phyloP scores from a whole-genome alignment of 1,284 basidiomycete species.

The Gomphus bonarii region DNA sequence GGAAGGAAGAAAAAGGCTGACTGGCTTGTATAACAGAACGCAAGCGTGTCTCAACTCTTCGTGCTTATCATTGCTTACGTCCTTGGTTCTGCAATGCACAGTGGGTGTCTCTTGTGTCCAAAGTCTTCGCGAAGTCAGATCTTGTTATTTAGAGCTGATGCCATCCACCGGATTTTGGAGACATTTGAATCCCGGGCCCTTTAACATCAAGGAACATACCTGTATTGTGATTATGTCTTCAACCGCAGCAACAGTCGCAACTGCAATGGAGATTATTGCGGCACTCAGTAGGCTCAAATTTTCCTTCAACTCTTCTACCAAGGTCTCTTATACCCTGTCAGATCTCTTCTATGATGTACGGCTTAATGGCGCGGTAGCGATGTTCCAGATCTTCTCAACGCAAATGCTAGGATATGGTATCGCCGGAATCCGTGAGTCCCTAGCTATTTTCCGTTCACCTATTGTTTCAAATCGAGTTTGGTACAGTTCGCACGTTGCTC shows the following conservation, averaged over 20 bases:
- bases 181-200: conserved; percentile 51
- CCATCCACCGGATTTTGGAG: conserved; percentile 38
- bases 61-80: conserved; percentile 54
- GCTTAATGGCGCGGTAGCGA: conserved; percentile 40
- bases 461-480: neutral
- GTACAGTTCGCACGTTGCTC: conserved; percentile 37
- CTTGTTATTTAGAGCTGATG: conserved; percentile 22
- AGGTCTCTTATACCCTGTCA: conserved; percentile 10
- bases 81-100: conserved; percentile 41
- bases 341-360: conserved; percentile 49
- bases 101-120: conserved; percentile 19
- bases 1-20: neutral
- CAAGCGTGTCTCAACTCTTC: conserved; percentile 41
- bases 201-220: conserved; percentile 54
- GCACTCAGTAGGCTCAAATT: conserved; percentile 32
- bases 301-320: conserved; percentile 17
- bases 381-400: conserved; percentile 48
- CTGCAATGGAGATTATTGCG: conserved; percentile 57
- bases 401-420: conserved; percentile 56
- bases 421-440: conserved; percentile 40
- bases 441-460: neutral
- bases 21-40: conserved; percentile 29
- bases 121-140: conserved; percentile 16
- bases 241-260: conserved; percentile 51
- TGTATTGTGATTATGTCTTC: conserved; percentile 56